Evolutionary conservation across 2,329 filamentous ascomycete species (phyloP).

Genomic region (Colletotrichum spinosum): DNA sequence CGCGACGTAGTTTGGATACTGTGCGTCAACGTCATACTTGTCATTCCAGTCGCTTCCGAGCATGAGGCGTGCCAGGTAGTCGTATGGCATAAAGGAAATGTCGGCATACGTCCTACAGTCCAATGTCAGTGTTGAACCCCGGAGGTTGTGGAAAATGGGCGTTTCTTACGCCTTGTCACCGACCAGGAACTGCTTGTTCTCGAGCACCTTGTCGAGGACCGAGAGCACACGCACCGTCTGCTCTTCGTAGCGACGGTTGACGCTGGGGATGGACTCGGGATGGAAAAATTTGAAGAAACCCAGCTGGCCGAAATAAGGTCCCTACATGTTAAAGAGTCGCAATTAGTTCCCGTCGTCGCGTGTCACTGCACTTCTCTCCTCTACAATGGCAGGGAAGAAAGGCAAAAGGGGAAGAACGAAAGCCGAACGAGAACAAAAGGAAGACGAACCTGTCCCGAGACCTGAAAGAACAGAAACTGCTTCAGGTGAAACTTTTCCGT

Average conservation of each 20-base stretch:
- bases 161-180: slow-evolving; percentile 47
- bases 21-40: slow-evolving; percentile 44
- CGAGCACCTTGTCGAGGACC: slow-evolving; percentile 47
- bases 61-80: slow-evolving; percentile 26
- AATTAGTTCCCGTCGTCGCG: background rate
- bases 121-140: slow-evolving; percentile 7
- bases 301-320: slow-evolving; percentile 57
- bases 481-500: slow-evolving; percentile 44
- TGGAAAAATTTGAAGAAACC: slow-evolving; percentile 49
- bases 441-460: slow-evolving; percentile 26
- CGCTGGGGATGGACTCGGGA: slow-evolving; percentile 43
- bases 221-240: slow-evolving; percentile 45
- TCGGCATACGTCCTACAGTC: slow-evolving; percentile 45
- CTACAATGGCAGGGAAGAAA: no score
- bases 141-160: background rate
- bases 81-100: slow-evolving; percentile 48
- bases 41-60: slow-evolving; percentile 39
- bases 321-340: slow-evolving; percentile 42
- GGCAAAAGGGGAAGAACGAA: background rate
- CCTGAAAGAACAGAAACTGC: slow-evolving; percentile 28
- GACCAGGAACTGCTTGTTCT: slow-evolving; percentile 50
- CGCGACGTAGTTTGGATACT: slow-evolving; percentile 48
- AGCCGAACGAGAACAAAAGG: background rate
- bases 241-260: slow-evolving; percentile 46
- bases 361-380: background rate